Conservation (phyloP, 805 yeast genomes). For the Teunomyces atbi region DNA sequence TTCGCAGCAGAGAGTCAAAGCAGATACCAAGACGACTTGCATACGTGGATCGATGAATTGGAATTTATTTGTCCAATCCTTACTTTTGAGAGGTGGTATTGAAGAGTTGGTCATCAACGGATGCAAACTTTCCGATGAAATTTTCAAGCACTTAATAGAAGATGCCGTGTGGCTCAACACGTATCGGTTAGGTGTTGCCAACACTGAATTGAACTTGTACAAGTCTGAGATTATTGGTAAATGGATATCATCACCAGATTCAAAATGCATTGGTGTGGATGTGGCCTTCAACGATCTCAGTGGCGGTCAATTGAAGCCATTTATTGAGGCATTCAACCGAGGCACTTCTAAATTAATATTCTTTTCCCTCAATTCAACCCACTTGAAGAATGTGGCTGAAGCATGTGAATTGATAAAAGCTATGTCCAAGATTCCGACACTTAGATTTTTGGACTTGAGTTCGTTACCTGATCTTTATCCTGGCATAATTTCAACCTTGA, state of each 20-base stretch:
- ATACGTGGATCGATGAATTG: constrained; percentile 52
- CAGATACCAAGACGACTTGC: constrained; percentile 37
- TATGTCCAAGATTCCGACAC: constrained; percentile 36
- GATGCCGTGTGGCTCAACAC: constrained; percentile 44
- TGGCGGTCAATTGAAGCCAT: constrained; percentile 45
- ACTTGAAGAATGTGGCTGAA: constrained; percentile 42
- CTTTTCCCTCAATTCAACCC: constrained; percentile 53
- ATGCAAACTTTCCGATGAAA: constrained; percentile 45
- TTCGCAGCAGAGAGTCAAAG: constrained; percentile 54
- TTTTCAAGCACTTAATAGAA: constrained; percentile 40
- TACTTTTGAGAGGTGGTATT: constrained; percentile 49
- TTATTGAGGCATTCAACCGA: constrained; percentile 40
- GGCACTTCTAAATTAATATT: constrained; percentile 40
- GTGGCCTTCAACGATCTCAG: constrained; percentile 54
- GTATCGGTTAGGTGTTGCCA: constrained; percentile 52
- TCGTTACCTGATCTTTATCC: constrained; percentile 54
- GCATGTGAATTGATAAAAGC: constrained; percentile 34
- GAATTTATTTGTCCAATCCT: constrained; percentile 45
- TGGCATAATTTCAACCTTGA: constrained; percentile 43
- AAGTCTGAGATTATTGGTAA: constrained; percentile 43
- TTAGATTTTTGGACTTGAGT: constrained; percentile 53
- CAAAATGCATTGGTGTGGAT: constrained; percentile 55
- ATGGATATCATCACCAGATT: constrained; percentile 45
- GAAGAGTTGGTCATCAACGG: constrained; percentile 61
- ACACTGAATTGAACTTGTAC: constrained; percentile 43